A percentile compares a stretch with the other conserved stretches of the same genome.
Evolutionary conservation across 768 basidiomycete genomes (phyloP).

Genomic region (Termitomyces bulborhizus): DNA sequence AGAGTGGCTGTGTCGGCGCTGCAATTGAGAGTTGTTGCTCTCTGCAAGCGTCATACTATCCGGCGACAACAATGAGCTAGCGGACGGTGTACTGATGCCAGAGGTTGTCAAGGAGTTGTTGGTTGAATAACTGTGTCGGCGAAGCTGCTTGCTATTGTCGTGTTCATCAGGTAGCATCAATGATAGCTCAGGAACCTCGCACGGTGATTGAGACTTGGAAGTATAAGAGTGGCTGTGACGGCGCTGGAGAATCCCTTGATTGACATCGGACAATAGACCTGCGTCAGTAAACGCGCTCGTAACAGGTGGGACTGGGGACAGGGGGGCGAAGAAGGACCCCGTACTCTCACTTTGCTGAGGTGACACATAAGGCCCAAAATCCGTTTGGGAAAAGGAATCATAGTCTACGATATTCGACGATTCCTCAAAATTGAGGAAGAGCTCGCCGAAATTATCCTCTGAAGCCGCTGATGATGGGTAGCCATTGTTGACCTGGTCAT

Average conservation of each 20-base stretch:
- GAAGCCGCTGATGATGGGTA: neutral
- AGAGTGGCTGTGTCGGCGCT: conserved; percentile 13
- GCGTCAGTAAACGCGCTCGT: neutral
- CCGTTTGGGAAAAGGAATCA: neutral
- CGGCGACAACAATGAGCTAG: conserved; percentile 1
- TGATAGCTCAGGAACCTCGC: neutral
- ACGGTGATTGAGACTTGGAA: neutral
- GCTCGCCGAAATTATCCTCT: neutral
- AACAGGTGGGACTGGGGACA: neutral
- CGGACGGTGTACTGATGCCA: neutral
- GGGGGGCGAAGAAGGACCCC: neutral
- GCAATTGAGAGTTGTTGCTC: neutral
- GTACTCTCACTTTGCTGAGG: neutral
- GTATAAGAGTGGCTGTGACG: neutral
- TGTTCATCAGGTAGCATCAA: neutral
- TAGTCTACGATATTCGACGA: neutral
- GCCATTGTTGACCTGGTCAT: neutral
- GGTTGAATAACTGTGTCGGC: conserved; percentile 10
- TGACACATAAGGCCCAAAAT: neutral
- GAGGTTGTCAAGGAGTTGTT: neutral
- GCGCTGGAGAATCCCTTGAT: neutral
- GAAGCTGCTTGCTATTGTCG: neutral
- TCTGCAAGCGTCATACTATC: neutral
- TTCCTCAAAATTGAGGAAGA: conserved; percentile 3
- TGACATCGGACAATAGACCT: neutral